Evolutionary conservation across 805 yeast genomes (phyloP), one percentile per base, ranked within the genome.

Genomic region (Dipodascus geniculatus): DNA sequence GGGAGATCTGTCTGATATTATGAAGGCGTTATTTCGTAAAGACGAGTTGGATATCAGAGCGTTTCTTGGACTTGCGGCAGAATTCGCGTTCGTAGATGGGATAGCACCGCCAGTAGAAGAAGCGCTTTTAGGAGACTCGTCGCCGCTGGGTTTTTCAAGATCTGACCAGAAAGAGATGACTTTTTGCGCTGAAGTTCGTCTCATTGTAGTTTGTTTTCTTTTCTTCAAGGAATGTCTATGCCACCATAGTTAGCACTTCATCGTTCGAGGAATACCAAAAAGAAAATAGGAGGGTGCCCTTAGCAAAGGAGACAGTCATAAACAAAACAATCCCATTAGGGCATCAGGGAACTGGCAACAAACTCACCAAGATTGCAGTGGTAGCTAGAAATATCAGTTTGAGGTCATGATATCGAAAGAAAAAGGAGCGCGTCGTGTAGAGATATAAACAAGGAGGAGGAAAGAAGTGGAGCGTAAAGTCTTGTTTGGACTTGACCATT

Each of bases 121-220:
- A 3, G 56, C 54, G 23, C 55, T 48, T 4, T 57, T 55, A 3
- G 61, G 56, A 2, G 54, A 22, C n/a, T 47, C 11, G 1, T 28
- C 48, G 31, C 38, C 19, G 16, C 53, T 54, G 3, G 50, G 51
- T 50, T 57, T 56, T 28, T 60, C 63, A 51, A 60, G 28, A 31
- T 60, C 61, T 4, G 58, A 49, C 63, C 63, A 60, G 23, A 60
- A 60, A 2, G 59, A 54, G 6, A 38, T 38, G 17, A 38, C 44
- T 38, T 38, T 38, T 38, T 38, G 44, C 19, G 44, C 44, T n/a
- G 44, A 38, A 17, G 20, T 16, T 17, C 20, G 4, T 50, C 61
- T 23, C 58, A 60, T 48, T 50, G 49, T 56, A 47, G 11, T n/a
- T n/a, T n/a, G n/a, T n/a, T n/a, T n/a, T n/a, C n/a, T n/a, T n/a